These are phyloP conservation scores for Logfia minima DNA, from an alignment of 129 eudicot genomes.

Conservation along the genomic window DNA sequence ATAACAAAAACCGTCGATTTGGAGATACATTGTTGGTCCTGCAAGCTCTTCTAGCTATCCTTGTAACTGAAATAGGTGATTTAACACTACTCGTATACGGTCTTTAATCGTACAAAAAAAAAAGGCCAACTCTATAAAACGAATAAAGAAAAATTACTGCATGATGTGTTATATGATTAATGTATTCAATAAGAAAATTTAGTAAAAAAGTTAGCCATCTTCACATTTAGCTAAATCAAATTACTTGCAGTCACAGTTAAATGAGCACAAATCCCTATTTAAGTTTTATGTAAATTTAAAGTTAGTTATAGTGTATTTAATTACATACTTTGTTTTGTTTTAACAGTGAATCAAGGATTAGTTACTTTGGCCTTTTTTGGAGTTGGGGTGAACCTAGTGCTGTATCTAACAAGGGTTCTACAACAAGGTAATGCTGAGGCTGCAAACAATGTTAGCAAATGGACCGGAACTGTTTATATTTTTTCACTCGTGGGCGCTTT, in stretches of 20 bases:
- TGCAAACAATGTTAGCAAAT: slow-evolving; percentile 94
- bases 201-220: background rate
- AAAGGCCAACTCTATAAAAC: background rate
- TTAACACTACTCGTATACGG: background rate
- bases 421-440: slow-evolving; percentile 88
- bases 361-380: slow-evolving; percentile 97
- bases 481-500: slow-evolving; percentile 98
- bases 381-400: slow-evolving; percentile 91
- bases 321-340: slow-evolving; percentile 22
- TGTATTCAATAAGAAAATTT: background rate
- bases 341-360: slow-evolving; percentile 86
- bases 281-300: background rate
- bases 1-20: background rate
- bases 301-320: background rate
- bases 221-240: background rate
- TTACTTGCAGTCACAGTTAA: background rate
- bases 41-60: slow-evolving; percentile 20
- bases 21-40: no score
- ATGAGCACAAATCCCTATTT: background rate
- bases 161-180: background rate
- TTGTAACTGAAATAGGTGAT: background rate
- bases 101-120: background rate
- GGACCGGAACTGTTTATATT: slow-evolving; percentile 97
- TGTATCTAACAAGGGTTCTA: slow-evolving; percentile 85
- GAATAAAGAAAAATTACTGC: background rate